Evolutionary conservation across 768 basidiomycete species (phyloP).

Genomic region (Kwoniella sp.): DNA sequence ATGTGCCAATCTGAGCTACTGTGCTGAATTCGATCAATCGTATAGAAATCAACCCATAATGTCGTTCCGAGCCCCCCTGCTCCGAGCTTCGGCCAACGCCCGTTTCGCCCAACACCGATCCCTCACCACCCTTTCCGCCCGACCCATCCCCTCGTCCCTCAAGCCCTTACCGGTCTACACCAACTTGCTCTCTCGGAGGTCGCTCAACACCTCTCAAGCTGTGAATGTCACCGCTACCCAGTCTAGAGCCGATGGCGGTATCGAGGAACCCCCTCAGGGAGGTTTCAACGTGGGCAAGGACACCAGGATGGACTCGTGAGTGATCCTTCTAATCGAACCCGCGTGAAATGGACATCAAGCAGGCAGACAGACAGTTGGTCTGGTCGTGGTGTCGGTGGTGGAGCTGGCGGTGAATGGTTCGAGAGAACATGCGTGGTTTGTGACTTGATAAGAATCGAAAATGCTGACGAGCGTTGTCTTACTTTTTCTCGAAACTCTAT

Average conservation of each 20-base stretch:
- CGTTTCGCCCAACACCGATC: slow-evolving; percentile 7
- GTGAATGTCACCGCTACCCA: slow-evolving; percentile 29
- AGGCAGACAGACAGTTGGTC: too few relatives aligned
- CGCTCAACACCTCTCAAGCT: slow-evolving; percentile 23
- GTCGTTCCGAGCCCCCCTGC: slow-evolving; percentile 34
- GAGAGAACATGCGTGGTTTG: too few relatives aligned
- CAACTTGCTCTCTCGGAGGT: slow-evolving; percentile 12
- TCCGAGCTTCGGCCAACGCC: slow-evolving; percentile 22
- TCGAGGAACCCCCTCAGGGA: slow-evolving; percentile 46
- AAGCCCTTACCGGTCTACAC: slow-evolving; percentile 12
- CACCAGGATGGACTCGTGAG: slow-evolving; percentile 55
- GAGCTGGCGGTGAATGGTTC: neutral
- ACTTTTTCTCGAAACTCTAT: neutral
- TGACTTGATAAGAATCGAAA: too few relatives aligned
- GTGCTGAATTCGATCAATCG: too few relatives aligned
- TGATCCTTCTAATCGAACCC: slow-evolving; percentile 14
- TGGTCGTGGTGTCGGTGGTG: neutral
- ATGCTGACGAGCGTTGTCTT: neutral
- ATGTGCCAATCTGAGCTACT: too few relatives aligned
- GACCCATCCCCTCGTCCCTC: slow-evolving; percentile 28
- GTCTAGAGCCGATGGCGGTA: slow-evolving; percentile 47
- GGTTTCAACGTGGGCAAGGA: slow-evolving; percentile 54
- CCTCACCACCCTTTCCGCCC: slow-evolving; percentile 12
- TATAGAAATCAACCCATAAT: too few relatives aligned
- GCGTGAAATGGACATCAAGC: neutral